Conservation (phyloP, 1,284 basidiomycete genomes). For the Ceratorhiza oryzae-sativae region DNA sequence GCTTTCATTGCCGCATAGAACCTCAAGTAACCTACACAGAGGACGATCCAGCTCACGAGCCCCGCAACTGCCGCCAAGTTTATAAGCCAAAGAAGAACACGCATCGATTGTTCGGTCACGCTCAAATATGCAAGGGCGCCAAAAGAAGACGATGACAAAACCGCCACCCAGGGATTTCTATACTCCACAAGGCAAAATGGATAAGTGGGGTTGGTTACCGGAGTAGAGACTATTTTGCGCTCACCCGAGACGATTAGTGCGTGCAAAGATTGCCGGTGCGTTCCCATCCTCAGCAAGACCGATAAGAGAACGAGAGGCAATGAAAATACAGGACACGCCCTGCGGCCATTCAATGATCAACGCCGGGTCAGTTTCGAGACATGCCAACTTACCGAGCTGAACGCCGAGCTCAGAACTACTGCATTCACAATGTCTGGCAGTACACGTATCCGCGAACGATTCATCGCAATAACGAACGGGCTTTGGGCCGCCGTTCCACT, state of each 20-base stretch:
- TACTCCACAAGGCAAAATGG: background rate
- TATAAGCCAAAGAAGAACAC: constrained; percentile 44
- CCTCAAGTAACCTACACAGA: constrained; percentile 44
- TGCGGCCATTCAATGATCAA: constrained; percentile 2
- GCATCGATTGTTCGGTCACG: constrained; percentile 39
- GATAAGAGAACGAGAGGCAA: constrained; percentile 41
- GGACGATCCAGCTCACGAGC: constrained; percentile 44
- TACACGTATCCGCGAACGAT: constrained; percentile 48
- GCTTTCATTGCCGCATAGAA: constrained; percentile 44
- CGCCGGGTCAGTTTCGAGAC: background rate
- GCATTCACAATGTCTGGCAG: constrained; percentile 51
- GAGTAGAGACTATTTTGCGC: background rate
- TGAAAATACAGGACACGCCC: constrained; percentile 45
- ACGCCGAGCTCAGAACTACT: constrained; percentile 48
- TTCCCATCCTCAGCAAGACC: constrained; percentile 47
- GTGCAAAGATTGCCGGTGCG: constrained; percentile 47
- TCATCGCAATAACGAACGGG: constrained; percentile 50
- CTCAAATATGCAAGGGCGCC: constrained; percentile 43
- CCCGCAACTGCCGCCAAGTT: constrained; percentile 44
- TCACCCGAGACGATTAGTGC: constrained; percentile 44
- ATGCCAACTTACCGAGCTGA: constrained; percentile 47
- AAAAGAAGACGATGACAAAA: constrained; percentile 42
- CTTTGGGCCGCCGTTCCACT: constrained; percentile 43
- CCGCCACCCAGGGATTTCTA: constrained; percentile 48
- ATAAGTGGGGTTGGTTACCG: background rate